These are phyloP conservation scores for Kuraishia capsulata DNA, from an alignment of 805 yeast genomes.

Conservation along the genomic window DNA sequence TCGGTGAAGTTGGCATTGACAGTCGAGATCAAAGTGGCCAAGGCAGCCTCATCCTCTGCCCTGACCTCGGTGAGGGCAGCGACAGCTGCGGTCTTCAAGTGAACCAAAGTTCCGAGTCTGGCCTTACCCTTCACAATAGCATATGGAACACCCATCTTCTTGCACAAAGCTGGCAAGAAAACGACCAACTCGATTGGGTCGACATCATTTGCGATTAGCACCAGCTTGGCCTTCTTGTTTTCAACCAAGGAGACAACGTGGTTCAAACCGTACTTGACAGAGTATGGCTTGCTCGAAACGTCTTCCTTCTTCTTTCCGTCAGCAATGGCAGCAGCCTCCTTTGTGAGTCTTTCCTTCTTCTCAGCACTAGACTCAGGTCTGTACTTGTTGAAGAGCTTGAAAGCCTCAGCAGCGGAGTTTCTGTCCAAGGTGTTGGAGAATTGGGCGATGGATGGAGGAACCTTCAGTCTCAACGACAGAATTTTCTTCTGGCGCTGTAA, in stretches of 20 bases:
- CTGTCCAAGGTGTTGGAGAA: constrained; percentile 94
- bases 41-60: constrained; percentile 90
- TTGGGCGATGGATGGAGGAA: constrained; percentile 97
- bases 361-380: constrained; percentile 96
- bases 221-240: constrained; percentile 97
- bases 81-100: constrained; percentile 95
- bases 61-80: constrained; percentile 95
- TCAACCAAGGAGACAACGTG: constrained; percentile 96
- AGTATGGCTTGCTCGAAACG: constrained; percentile 94
- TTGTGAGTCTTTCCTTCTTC: constrained; percentile 98
- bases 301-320: constrained; percentile 97
- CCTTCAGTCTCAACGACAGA: constrained; percentile 91
- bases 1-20: constrained; percentile 87
- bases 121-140: constrained; percentile 98
- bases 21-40: constrained; percentile 87
- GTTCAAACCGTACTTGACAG: constrained; percentile 97
- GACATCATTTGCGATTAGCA: constrained; percentile 96
- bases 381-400: constrained; percentile 98
- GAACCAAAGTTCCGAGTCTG: constrained; percentile 94
- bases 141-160: constrained; percentile 99
- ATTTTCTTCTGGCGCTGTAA: constrained; percentile 99
- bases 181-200: constrained; percentile 98
- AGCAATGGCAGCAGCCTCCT: constrained; percentile 98
- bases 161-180: constrained; percentile 97
- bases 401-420: constrained; percentile 96